Evolutionary conservation across 2,329 filamentous ascomycete species (phyloP).

Genomic region (Apiospora koreana): DNA sequence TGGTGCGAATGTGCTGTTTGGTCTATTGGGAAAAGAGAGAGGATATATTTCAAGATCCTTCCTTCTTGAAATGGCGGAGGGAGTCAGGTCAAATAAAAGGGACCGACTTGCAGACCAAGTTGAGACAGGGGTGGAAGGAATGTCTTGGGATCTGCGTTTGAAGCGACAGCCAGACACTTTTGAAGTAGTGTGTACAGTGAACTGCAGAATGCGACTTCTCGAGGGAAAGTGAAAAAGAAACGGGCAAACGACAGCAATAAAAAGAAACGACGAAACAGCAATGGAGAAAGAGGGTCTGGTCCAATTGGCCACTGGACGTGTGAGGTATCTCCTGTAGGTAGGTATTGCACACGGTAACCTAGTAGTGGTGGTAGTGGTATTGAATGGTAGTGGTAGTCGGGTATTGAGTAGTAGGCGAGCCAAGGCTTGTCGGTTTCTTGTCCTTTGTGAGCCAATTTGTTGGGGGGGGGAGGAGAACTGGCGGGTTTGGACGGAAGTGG

Average conservation of each 20-base stretch:
- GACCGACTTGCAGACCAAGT: slow-evolving; percentile 1
- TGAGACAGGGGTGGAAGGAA: neutral
- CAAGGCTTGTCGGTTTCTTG: neutral
- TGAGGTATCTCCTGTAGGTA: neutral
- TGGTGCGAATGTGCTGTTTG: neutral
- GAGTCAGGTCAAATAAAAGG: slow-evolving; percentile 1
- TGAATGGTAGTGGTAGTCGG: neutral
- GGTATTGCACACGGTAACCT: too few relatives aligned
- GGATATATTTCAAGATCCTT: neutral
- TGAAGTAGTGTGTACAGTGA: neutral
- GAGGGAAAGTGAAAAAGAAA: neutral
- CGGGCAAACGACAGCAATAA: neutral
- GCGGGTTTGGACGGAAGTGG: slow-evolving; percentile 3
- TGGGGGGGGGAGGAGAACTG: neutral
- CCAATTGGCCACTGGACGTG: neutral
- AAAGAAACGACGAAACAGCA: slow-evolving; percentile 1
- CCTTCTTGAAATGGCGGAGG: neutral
- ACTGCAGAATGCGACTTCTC: neutral
- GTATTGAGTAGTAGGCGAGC: neutral
- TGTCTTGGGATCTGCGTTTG: neutral
- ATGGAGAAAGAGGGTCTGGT: neutral
- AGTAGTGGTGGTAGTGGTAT: neutral
- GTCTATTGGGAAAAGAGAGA: neutral
- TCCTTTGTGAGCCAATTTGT: slow-evolving; percentile 6
- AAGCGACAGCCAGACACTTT: neutral